Base-by-base conservation (phyloP, 345 rosid species). In the Pugionium cornutum region DNA sequence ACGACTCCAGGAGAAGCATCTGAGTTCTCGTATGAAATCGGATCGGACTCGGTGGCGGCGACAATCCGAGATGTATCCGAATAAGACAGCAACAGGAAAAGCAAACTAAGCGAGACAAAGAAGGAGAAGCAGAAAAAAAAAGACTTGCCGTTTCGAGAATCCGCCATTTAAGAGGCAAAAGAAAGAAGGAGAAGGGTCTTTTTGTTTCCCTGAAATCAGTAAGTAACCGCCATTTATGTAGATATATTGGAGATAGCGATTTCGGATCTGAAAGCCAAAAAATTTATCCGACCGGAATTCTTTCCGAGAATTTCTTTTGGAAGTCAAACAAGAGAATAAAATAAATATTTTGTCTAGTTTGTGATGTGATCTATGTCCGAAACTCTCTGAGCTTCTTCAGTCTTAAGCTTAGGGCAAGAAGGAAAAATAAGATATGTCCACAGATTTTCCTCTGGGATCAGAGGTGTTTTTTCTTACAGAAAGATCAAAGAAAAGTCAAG, bases 141-240 rank as follows among this genome's bases (percentile, higher is more conserved):
- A 18, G 78, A 79, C 95, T 82, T 92, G 91, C 86, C 87, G 67
- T 75, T 70, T 51, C 9, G 75, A 50, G 65, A 53, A 78, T 41
- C 56, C 45, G 81, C 95, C 96, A 87, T 86, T 65, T 41, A 53
- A 70, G 67, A 66, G 25, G 41, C 47, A 1, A 10, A 57, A 10
- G 0, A 44, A 56, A 56, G 30, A 68, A 36, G 35, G 42, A 50
- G 42, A 65, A 28, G 54, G 41, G 47, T 51, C 29, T 32, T 11
- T 29, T 28, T 60, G 18, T 30, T 31, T 7, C 61, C 3, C 64
- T 48, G 7, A 28, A 53, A 59, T 78, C 77, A 78, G 70, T 7
- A 57, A 63, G 66, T 70, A 65, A 53, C 66, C 76, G 69, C 69
- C 72, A 66, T 64, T 52, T 32, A 6, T 51, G 52, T 10, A 67